Conservation (phyloP, 768 basidiomycete genomes). For the Tulasnella sp. region DNA sequence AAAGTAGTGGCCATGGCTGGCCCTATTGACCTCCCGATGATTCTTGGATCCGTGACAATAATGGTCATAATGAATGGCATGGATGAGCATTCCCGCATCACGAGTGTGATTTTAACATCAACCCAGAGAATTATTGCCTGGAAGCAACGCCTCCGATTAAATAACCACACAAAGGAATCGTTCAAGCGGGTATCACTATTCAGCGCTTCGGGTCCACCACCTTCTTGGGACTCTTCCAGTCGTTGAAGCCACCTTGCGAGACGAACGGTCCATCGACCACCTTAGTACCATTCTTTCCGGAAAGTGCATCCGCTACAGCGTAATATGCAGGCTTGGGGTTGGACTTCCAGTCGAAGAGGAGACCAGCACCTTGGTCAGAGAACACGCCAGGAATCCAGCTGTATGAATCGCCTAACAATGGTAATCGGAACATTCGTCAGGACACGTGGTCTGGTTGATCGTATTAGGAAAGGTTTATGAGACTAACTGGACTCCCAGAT, state of each 20-base stretch:
- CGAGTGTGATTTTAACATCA: too few species aligned
- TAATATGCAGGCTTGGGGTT: slow-evolving; percentile 1
- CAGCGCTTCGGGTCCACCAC: too few species aligned
- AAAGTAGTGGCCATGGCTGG: slow-evolving; percentile 30
- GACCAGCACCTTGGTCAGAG: neutral
- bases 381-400: neutral
- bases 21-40: neutral
- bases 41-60: neutral
- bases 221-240: too few species aligned
- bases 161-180: neutral
- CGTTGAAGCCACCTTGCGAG: neutral
- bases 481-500: neutral
- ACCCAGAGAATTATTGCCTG: too few species aligned
- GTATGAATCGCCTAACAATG: neutral
- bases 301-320: neutral
- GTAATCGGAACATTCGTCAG: neutral
- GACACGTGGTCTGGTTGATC: neutral
- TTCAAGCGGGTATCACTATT: too few species aligned
- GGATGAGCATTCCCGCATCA: too few species aligned
- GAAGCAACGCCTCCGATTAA: neutral
- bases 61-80: neutral
- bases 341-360: slow-evolving; percentile 9
- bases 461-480: neutral
- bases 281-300: neutral
- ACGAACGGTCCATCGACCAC: too few species aligned